These are phyloP conservation scores for Blastobotrys aristatus DNA, from an alignment of 1,139 yeast genomes.

Conservation along the genomic window DNA sequence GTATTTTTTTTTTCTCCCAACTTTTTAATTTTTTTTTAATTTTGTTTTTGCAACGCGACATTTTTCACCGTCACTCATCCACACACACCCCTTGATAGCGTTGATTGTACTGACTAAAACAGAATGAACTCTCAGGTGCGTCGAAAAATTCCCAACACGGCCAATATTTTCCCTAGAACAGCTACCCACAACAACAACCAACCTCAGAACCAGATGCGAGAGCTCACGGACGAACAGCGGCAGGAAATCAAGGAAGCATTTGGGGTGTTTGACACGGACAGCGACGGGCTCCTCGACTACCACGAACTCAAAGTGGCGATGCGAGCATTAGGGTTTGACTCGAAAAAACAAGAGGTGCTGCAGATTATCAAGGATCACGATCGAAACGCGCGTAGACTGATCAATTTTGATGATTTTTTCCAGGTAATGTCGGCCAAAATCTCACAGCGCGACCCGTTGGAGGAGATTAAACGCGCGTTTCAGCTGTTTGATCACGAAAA, in stretches of 20 bases:
- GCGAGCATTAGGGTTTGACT: constrained; percentile 89
- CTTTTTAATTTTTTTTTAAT: background rate
- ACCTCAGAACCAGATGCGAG: constrained; percentile 30
- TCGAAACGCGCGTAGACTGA: constrained; percentile 63
- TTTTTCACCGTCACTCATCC: background rate
- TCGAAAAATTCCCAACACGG: constrained; percentile 10
- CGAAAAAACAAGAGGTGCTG: constrained; percentile 72
- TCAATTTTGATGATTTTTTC: constrained; percentile 77
- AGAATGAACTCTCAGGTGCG: constrained; percentile 8
- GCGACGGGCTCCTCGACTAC: constrained; percentile 84
- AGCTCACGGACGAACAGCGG: constrained; percentile 80
- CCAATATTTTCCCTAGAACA: background rate
- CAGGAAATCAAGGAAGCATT: constrained; percentile 95
- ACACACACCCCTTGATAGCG: too few species aligned
- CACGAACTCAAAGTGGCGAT: constrained; percentile 84
- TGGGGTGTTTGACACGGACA: constrained; percentile 84
- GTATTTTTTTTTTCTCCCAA: background rate
- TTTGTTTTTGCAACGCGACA: background rate
- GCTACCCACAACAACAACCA: background rate
- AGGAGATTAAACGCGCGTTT: constrained; percentile 88
- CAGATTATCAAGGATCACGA: constrained; percentile 80
- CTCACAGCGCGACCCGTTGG: constrained; percentile 82
- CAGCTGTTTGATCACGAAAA: constrained; percentile 82
- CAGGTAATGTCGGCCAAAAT: constrained; percentile 73
- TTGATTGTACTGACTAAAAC: background rate